Base-by-base conservation (phyloP, 495 filamentous ascomycete species). In the Mytilinidion resinicola region DNA sequence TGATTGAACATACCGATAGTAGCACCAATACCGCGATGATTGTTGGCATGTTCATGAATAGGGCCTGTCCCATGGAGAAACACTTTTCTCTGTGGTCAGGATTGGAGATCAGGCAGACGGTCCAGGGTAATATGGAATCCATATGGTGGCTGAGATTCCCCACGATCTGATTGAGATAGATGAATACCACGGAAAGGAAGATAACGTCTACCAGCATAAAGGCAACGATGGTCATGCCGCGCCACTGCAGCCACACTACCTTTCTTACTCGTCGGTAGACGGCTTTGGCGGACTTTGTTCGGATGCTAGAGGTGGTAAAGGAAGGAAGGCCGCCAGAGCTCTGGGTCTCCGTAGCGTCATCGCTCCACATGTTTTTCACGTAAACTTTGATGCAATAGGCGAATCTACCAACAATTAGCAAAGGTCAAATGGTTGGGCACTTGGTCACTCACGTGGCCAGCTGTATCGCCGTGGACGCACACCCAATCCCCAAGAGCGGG, bases 311-410 rank as follows among this genome's bases (percentile, higher is more conserved):
- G 41, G 53, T 63, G 19, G 82, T 79, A 72, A 95, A 91, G 1
- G 90, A 90, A 5, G 87, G 90, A 17, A 93, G 74, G 12, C 77
- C 81, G 10, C 89, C 89, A 70, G 81, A 85, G 62, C 80, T 83
- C 34, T 85, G 87, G 5, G 84, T 70, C 19, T 65, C 60, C 3
- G 65, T 66, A 12, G 67, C 83, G 36, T 89, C 84, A 66, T 87
- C 81, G 65, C 92, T 81, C 66, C 69, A 72, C 47, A 95, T 83
- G 14, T 90, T 85, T 53, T 78, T 84, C 65, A 98, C 77, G 67
- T 98, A 98, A 56, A 98, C 87, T 62, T 95, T 85, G 69, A 96
- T 88, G 71, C 93, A 97, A 75, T 98, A 97, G 30, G 76, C 85
- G 68, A 98, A 95, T 1, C 89, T 96, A 77, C 69, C 30, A 87